Evolutionary conservation across 1,284 basidiomycete species (phyloP).

Genomic region (Naganishia cerealis): DNA sequence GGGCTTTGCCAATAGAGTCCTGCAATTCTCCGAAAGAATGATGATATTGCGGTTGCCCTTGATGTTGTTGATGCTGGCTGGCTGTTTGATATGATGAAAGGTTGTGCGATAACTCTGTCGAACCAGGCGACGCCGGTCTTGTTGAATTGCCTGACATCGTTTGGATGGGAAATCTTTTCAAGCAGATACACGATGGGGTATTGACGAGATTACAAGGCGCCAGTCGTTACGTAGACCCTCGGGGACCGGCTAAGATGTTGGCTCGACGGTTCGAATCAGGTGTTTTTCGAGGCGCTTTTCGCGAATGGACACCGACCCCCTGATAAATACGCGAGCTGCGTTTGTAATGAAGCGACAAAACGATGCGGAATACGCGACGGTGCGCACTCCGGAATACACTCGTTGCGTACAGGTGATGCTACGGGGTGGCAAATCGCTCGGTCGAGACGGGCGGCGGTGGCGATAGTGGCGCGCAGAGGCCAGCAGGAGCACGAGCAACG

Average conservation of each 20-base stretch:
- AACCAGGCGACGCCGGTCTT: constrained; percentile 23
- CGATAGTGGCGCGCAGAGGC: no score
- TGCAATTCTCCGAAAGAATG: constrained; percentile 6
- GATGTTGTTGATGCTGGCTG: constrained; percentile 17
- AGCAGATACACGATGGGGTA: constrained; percentile 21
- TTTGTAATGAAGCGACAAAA: constrained; percentile 5
- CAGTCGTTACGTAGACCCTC: constrained; percentile 16
- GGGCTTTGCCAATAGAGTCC: constrained; percentile 8
- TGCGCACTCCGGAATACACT: not conserved
- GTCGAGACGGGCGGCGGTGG: not conserved
- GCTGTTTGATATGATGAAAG: constrained; percentile 11
- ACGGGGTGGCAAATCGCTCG: not conserved
- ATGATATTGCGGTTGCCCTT: constrained; percentile 4
- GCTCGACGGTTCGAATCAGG: constrained; percentile 15
- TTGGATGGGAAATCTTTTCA: constrained; percentile 29
- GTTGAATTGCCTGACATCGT: constrained; percentile 23
- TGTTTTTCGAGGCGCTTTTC: constrained; percentile 8
- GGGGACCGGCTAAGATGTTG: constrained; percentile 16
- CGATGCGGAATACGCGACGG: not conserved
- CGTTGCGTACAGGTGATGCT: not conserved
- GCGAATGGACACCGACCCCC: constrained; percentile 17
- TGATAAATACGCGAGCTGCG: constrained; percentile 16
- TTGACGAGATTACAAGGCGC: constrained; percentile 17
- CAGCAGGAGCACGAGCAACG: no score
- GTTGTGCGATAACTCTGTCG: constrained; percentile 20